These are phyloP conservation scores for Coemansia furcata DNA, from an alignment of 192 early-diverging fungal species.

Conservation along the genomic window DNA sequence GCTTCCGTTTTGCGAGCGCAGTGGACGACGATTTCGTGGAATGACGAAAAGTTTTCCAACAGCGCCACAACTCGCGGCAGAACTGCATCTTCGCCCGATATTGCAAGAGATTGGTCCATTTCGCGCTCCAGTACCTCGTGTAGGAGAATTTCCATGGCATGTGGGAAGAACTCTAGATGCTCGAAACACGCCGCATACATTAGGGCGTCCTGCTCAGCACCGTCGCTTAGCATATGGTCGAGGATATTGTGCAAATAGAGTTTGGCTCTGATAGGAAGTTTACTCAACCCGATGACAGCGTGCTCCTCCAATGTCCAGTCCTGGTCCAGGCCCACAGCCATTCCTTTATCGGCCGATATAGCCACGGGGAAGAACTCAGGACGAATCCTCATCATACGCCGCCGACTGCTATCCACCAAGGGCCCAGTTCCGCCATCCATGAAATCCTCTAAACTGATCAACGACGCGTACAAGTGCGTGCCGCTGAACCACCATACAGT, in stretches of 20 bases:
- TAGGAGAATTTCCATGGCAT: conserved; percentile 88
- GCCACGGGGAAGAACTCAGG: conserved; percentile 49
- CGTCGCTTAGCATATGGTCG: conserved; percentile 33
- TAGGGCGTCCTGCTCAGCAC: conserved; percentile 42
- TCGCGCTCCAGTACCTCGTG: conserved; percentile 88
- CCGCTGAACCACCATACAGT: conserved; percentile 51
- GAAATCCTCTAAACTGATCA: conserved; percentile 50
- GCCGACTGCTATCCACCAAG: neutral
- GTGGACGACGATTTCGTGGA: conserved; percentile 86
- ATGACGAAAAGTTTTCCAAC: conserved; percentile 71
- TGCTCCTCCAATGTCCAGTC: conserved; percentile 41
- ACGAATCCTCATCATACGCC: conserved; percentile 10
- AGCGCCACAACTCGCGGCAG: conserved; percentile 73
- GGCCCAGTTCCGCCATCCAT: conserved; percentile 29
- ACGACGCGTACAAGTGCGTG: conserved; percentile 28
- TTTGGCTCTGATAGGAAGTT: conserved; percentile 39
- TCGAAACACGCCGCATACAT: conserved; percentile 60
- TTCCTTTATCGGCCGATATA: conserved; percentile 36
- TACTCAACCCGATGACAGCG: conserved; percentile 19
- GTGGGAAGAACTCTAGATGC: conserved; percentile 82
- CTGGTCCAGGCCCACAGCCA: conserved; percentile 50
- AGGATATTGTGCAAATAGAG: conserved; percentile 41
- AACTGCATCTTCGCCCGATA: conserved; percentile 42
- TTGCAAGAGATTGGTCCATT: conserved; percentile 33
- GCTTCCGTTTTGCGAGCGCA: conserved; percentile 98